A percentile compares a stretch with the other conserved stretches of the same genome.
Evolutionary conservation across 352 stramenopile genomes (phyloP).

Genomic region (Phytopythium sindhum): DNA sequence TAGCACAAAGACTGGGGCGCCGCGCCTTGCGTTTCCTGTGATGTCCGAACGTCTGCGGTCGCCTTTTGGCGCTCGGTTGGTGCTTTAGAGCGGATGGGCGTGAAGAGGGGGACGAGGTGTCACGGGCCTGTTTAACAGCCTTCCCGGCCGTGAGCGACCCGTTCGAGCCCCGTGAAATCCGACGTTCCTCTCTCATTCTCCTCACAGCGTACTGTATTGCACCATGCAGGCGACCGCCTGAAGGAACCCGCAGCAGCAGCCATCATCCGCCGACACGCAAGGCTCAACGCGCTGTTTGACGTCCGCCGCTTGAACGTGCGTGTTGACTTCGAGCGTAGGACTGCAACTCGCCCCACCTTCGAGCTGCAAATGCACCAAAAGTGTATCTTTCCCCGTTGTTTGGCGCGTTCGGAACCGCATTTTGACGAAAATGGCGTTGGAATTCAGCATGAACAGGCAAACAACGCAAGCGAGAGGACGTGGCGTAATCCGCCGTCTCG

Average conservation of each 20-base stretch:
- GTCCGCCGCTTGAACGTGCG: background rate
- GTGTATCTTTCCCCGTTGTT: no score
- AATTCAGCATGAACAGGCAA: no score
- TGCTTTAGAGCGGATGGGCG: background rate
- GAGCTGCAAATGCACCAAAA: background rate
- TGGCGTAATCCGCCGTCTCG: background rate
- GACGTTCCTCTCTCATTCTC: no score
- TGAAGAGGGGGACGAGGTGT: background rate
- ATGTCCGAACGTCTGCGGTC: background rate
- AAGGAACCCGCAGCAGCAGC: background rate
- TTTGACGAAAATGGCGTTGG: no score
- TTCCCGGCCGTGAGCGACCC: no score
- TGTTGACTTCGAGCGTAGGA: background rate
- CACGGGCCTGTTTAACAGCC: background rate
- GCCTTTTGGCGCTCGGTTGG: background rate
- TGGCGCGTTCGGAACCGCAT: no score
- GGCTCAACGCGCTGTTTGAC: no score
- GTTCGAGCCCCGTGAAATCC: no score
- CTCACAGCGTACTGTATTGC: background rate
- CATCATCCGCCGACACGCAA: conserved; percentile 11
- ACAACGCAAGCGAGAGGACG: background rate
- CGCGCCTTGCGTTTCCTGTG: background rate
- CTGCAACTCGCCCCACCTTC: no score
- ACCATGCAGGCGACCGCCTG: background rate
- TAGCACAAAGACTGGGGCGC: background rate